These are phyloP conservation scores for Arthrocladium fulminans DNA, from an alignment of 2,329 filamentous ascomycete species.

Conservation along the genomic window DNA sequence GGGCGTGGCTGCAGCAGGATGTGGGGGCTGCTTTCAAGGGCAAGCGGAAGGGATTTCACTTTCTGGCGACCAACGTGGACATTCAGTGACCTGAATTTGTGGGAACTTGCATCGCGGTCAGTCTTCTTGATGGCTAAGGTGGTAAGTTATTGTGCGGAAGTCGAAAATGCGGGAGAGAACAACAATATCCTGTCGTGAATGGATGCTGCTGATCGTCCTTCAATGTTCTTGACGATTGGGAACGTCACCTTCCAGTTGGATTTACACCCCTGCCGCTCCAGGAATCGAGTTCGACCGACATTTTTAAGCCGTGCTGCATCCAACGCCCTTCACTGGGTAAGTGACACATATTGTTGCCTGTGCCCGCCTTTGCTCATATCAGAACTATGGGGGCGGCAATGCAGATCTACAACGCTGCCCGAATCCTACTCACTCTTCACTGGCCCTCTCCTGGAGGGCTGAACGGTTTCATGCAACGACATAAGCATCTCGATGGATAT, in stretches of 20 bases:
- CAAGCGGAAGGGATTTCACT: conserved; percentile 24
- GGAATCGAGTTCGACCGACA: too few species aligned
- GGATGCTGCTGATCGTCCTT: conserved; percentile 18
- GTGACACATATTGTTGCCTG: conserved; percentile 24
- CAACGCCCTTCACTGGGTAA: too few species aligned
- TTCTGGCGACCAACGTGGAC: conserved; percentile 25
- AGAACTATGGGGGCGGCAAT: too few species aligned
- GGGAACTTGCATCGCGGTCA: conserved; percentile 18
- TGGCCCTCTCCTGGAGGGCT: conserved; percentile 23
- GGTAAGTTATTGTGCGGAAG: conserved; percentile 20
- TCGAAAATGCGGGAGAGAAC: conserved; percentile 9
- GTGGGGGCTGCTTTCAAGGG: conserved; percentile 27
- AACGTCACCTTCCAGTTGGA: too few species aligned
- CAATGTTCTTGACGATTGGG: conserved; percentile 24
- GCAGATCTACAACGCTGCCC: conserved; percentile 20
- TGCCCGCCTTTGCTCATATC: too few species aligned
- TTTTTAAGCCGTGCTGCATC: too few species aligned
- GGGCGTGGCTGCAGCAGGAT: conserved; percentile 28
- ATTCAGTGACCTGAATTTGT: conserved; percentile 12
- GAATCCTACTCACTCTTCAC: conserved; percentile 21
- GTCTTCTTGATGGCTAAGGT: conserved; percentile 23
- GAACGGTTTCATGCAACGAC: conserved; percentile 18
- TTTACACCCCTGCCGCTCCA: too few species aligned
- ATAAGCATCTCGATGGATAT: conserved; percentile 16
- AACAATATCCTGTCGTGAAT: too few species aligned